Conservation (phyloP, 2,329 filamentous ascomycete genomes). For the Neopestalotiopsis sp. region DNA sequence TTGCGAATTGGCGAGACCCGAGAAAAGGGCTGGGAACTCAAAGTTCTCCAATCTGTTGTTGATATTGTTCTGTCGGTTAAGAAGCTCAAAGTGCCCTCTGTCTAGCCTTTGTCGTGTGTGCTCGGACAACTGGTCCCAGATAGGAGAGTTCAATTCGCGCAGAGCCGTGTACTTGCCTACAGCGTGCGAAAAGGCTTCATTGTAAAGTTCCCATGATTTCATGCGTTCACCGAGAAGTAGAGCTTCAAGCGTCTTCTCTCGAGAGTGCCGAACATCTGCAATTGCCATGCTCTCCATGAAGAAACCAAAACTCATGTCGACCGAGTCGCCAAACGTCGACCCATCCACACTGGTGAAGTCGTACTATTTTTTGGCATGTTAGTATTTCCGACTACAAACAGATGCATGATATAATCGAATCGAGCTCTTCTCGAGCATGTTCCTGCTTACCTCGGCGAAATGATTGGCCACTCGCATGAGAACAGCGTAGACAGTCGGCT, state of each 20-base stretch:
- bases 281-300: conserved; percentile 80
- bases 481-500: conserved; percentile 57
- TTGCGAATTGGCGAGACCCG: conserved; percentile 85
- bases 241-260: conserved; percentile 88
- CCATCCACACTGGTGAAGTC: conserved; percentile 62
- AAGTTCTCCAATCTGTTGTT: conserved; percentile 82
- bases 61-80: conserved; percentile 72
- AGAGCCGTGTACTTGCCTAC: conserved; percentile 85
- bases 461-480: conserved; percentile 59
- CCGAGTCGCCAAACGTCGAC: conserved; percentile 63
- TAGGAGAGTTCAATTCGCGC: conserved; percentile 66
- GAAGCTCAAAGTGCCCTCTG: conserved; percentile 79
- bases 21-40: conserved; percentile 88
- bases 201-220: conserved; percentile 81
- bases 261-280: conserved; percentile 79
- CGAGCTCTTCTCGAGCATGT: not conserved
- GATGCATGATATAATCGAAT: not conserved
- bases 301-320: conserved; percentile 69
- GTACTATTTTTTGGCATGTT: conserved; percentile 37
- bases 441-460: conserved; percentile 46
- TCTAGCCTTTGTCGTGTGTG: conserved; percentile 81
- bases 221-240: conserved; percentile 89
- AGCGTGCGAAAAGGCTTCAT: conserved; percentile 89
- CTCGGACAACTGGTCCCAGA: conserved; percentile 72
- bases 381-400: not conserved